Percentiles rank a stretch among this genome's conserved stretches.
Conservation (phyloP, 306 rosid species). For the Fragaria iinumae region DNA sequence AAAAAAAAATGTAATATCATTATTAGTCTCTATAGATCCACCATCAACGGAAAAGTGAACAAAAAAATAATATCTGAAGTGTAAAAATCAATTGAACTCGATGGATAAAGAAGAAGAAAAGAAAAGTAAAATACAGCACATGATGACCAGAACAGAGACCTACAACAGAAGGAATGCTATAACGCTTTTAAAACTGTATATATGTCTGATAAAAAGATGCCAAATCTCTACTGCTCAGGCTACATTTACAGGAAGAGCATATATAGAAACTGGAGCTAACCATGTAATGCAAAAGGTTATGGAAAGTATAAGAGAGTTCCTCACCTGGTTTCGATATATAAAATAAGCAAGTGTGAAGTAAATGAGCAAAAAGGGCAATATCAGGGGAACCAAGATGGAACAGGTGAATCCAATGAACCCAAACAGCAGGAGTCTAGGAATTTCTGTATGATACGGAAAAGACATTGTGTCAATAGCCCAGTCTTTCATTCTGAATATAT, state of each 20-base stretch:
- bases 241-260: background rate
- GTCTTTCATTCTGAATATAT: slow-evolving; percentile 47
- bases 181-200: background rate
- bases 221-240: background rate
- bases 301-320: slow-evolving; percentile 14
- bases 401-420: slow-evolving; percentile 87
- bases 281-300: background rate
- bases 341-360: slow-evolving; percentile 83
- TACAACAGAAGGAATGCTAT: background rate
- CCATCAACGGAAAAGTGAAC: background rate
- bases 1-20: background rate
- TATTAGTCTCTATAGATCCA: background rate
- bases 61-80: background rate
- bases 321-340: slow-evolving; percentile 87
- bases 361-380: slow-evolving; percentile 75
- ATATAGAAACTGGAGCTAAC: background rate
- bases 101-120: slow-evolving; percentile 6
- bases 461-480: slow-evolving; percentile 31
- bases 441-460: slow-evolving; percentile 93
- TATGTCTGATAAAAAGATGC: background rate
- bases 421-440: slow-evolving; percentile 78
- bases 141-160: slow-evolving; percentile 1
- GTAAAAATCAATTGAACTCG: background rate
- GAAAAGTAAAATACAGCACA: background rate
- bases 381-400: slow-evolving; percentile 80